Conservation (phyloP, 2,329 filamentous ascomycete species). For the Fusarium chuoi region DNA sequence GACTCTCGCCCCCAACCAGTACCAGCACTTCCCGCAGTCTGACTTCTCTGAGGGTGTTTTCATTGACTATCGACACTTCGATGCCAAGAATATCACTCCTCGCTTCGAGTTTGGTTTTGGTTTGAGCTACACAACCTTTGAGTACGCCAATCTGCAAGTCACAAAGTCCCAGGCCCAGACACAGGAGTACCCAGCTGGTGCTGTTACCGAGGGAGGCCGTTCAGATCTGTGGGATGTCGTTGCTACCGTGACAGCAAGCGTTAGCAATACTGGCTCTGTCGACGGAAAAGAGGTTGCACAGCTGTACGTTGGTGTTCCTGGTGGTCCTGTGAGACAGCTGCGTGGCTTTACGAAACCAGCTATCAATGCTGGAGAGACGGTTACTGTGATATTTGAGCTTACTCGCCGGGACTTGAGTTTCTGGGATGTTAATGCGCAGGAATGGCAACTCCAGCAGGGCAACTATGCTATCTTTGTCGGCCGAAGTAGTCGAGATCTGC, state of each 20-base stretch:
- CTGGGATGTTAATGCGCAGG: conserved; percentile 5
- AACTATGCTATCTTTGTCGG: conserved; percentile 4
- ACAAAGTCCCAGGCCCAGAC: background rate
- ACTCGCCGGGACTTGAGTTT: background rate
- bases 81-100: conserved; percentile 68
- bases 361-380: background rate
- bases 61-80: conserved; percentile 78
- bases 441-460: conserved; percentile 16
- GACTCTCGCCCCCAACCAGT: background rate
- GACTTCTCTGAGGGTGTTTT: conserved; percentile 13
- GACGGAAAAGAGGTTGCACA: conserved; percentile 5
- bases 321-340: background rate
- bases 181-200: background rate
- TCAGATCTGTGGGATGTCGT: conserved; percentile 5
- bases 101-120: conserved; percentile 82
- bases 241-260: background rate
- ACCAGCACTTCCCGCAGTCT: conserved; percentile 1
- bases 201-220: background rate
- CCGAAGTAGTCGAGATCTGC: conserved; percentile 9
- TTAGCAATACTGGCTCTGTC: background rate
- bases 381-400: background rate
- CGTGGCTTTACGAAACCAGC: conserved; percentile 7
- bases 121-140: conserved; percentile 76
- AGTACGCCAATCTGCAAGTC: background rate
- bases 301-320: conserved; percentile 2